Evolutionary conservation across 2,329 filamentous ascomycete genomes (phyloP).

Genomic region (Scedosporium boydii): DNA sequence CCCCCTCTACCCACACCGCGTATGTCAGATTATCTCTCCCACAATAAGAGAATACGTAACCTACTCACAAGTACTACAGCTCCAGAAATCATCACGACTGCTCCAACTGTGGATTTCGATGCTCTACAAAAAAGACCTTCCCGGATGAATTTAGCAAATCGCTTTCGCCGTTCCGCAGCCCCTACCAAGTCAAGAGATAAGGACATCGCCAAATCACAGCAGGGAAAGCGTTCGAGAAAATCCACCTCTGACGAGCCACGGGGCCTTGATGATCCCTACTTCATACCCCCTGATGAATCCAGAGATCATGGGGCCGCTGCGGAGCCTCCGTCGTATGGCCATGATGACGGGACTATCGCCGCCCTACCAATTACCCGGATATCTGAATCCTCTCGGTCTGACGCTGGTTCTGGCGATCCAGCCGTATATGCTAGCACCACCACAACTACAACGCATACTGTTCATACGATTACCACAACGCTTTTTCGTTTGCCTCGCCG

Average conservation of each 20-base stretch:
- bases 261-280: neutral
- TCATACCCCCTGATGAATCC: neutral
- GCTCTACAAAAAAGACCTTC: slow-evolving; percentile 44
- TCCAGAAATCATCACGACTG: slow-evolving; percentile 80
- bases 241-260: neutral
- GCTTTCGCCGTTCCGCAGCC: slow-evolving; percentile 43
- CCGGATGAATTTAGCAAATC: slow-evolving; percentile 39
- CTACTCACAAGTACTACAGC: slow-evolving; percentile 26
- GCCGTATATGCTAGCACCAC: slow-evolving; percentile 45
- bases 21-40: slow-evolving; percentile 25
- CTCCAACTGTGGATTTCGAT: slow-evolving; percentile 62
- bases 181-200: slow-evolving; percentile 15
- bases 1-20: slow-evolving; percentile 47
- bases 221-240: neutral
- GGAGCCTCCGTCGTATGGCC: neutral
- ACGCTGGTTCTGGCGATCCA: slow-evolving; percentile 68
- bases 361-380: slow-evolving; percentile 1
- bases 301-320: neutral
- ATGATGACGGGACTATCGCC: neutral
- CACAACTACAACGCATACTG: slow-evolving; percentile 51
- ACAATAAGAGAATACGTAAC: neutral
- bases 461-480: slow-evolving; percentile 50
- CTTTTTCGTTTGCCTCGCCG: slow-evolving; percentile 77
- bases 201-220: neutral
- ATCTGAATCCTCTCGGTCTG: slow-evolving; percentile 78